Conservation (phyloP, 441 rosid species). For the Cnidoscolus chayamansa region DNA sequence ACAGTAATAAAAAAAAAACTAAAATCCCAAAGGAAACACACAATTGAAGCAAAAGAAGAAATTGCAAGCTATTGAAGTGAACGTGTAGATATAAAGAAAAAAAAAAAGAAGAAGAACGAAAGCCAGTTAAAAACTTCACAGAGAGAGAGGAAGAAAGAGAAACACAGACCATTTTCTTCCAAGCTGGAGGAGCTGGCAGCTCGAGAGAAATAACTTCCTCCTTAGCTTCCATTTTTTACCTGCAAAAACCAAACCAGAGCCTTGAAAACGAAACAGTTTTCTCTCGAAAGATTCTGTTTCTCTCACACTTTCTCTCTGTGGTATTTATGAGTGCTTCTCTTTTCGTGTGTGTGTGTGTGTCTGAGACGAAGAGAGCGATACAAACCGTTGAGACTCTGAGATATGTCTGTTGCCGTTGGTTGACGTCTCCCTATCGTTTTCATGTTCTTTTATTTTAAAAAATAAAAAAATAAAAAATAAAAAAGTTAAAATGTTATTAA, state of each 20-base stretch:
- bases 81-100: slow-evolving; percentile 8
- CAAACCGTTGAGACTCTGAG: slow-evolving; percentile 36
- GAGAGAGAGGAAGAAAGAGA: background rate
- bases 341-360: background rate
- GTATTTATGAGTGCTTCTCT: background rate
- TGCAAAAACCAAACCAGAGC: slow-evolving; percentile 23
- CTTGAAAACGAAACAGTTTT: background rate
- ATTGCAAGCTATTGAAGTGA: background rate
- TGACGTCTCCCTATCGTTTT: slow-evolving; percentile 10
- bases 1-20: background rate
- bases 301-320: background rate
- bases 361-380: slow-evolving; percentile 22
- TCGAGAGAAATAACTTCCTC: slow-evolving; percentile 82
- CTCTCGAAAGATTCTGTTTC: background rate
- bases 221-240: slow-evolving; percentile 46
- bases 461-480: too few species aligned
- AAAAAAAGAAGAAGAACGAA: background rate
- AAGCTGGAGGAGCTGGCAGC: slow-evolving; percentile 86
- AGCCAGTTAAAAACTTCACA: background rate
- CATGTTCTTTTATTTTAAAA: background rate
- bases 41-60: slow-evolving; percentile 1
- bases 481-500: too few species aligned
- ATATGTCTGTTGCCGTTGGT: slow-evolving; percentile 25
- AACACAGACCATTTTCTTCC: slow-evolving; percentile 78
- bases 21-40: background rate